A percentile compares a stretch with the other conserved stretches of the same genome.
Evolutionary conservation across 176 grass and related monocot genomes (phyloP).

Genomic region (Pontederia crassipes): DNA sequence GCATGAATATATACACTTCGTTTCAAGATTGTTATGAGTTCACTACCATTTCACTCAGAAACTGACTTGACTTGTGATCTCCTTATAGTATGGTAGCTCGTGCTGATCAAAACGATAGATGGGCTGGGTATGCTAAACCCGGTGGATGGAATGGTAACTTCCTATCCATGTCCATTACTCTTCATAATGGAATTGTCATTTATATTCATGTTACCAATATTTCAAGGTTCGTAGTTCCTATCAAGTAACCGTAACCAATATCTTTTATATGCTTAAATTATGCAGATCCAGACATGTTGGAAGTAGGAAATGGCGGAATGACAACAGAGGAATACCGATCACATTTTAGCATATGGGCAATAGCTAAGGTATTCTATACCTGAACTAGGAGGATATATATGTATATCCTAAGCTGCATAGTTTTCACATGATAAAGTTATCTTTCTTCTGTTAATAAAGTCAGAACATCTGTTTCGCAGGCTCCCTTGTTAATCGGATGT

Average conservation of each 20-base stretch:
- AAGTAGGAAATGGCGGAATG: slow-evolving; percentile 14
- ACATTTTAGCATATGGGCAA: slow-evolving; percentile 11
- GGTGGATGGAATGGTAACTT: slow-evolving; percentile 42
- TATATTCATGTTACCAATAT: not conserved
- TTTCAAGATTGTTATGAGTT: not conserved
- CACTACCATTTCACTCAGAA: not conserved
- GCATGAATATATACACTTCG: not conserved
- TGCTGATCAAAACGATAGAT: slow-evolving; percentile 86
- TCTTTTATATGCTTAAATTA: not conserved
- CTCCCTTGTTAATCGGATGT: slow-evolving; percentile 16
- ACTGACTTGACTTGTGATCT: not conserved
- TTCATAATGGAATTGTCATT: not conserved
- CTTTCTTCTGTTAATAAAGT: not conserved
- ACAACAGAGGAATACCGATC: slow-evolving; percentile 7
- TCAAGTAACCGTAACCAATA: not conserved
- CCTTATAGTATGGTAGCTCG: slow-evolving; percentile 11
- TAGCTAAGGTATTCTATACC: not conserved
- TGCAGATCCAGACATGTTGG: slow-evolving; percentile 16
- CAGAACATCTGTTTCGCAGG: not conserved
- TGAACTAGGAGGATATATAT: not conserved
- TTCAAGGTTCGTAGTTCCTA: not conserved
- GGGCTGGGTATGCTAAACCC: slow-evolving; percentile 74
- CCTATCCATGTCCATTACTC: not conserved
- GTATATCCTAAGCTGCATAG: not conserved
- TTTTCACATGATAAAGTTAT: not conserved